Evolutionary conservation across 2,329 filamentous ascomycete genomes (phyloP).

Genomic region (Colletotrichum phormii): DNA sequence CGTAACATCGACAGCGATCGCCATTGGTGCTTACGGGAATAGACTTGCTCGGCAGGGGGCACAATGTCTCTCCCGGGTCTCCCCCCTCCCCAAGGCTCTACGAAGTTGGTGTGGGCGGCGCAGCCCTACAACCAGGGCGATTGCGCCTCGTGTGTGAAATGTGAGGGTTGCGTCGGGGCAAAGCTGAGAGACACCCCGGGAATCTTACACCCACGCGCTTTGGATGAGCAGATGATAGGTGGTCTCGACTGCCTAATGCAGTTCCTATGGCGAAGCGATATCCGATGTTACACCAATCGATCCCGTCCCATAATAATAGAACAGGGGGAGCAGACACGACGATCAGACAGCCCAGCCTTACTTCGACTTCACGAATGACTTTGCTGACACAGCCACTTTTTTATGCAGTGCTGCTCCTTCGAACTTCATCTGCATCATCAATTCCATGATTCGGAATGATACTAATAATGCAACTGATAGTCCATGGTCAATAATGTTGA

Average conservation of each 20-base stretch:
- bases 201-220: not conserved
- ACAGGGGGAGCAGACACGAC: not conserved
- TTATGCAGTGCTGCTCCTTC: not conserved
- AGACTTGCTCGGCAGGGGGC: not conserved
- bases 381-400: not conserved
- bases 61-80: not conserved
- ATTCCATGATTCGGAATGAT: not conserved
- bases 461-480: not conserved
- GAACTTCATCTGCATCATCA: not conserved
- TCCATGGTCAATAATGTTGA: not conserved
- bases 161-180: not conserved
- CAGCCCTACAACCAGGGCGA: constrained; percentile 9
- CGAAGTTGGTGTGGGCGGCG: not conserved
- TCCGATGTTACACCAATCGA: not conserved
- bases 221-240: not conserved
- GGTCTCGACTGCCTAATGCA: not conserved
- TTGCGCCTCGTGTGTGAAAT: not conserved
- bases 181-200: not conserved
- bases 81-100: not conserved
- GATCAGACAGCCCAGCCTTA: not conserved
- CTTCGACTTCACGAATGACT: not conserved
- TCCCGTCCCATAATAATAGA: not conserved
- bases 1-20: not conserved
- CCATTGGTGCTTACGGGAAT: not conserved
- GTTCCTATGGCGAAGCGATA: not conserved